phyloP scores from a whole-genome alignment of 305 asterid species.

The Fraxinus albicans region DNA sequence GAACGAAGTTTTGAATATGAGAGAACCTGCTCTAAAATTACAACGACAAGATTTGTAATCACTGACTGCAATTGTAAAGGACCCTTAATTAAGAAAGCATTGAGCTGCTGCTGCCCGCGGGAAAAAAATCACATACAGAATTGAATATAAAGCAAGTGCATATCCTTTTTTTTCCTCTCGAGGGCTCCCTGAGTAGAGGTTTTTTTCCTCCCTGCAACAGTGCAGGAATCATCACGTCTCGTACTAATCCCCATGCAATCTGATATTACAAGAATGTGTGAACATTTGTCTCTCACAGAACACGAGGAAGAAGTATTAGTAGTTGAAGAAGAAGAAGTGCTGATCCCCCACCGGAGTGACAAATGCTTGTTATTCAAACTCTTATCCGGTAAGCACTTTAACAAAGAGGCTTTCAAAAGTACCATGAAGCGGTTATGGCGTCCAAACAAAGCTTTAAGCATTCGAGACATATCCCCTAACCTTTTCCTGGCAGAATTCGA shows the following conservation, averaged over 20 bases:
- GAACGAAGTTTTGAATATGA: too few relatives aligned
- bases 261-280: neutral
- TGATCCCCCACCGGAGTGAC: neutral
- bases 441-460: too few relatives aligned
- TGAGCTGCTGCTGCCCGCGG: too few relatives aligned
- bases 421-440: too few relatives aligned
- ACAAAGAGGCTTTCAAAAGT: too few relatives aligned
- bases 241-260: neutral
- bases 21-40: too few relatives aligned
- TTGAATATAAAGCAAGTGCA: too few relatives aligned
- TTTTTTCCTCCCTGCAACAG: neutral
- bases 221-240: neutral
- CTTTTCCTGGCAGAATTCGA: too few relatives aligned
- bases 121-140: too few relatives aligned
- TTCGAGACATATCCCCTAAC: too few relatives aligned
- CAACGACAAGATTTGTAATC: neutral
- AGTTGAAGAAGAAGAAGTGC: neutral
- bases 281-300: neutral
- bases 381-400: too few relatives aligned
- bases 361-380: neutral
- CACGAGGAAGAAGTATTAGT: neutral
- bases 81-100: slow-evolving; percentile 4
- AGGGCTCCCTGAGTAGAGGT: neutral
- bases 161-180: neutral
- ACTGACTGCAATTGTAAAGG: neutral